Evolutionary conservation across 2,329 filamentous ascomycete genomes (phyloP).

Genomic region (Hymenotorrendiella dingleyae): DNA sequence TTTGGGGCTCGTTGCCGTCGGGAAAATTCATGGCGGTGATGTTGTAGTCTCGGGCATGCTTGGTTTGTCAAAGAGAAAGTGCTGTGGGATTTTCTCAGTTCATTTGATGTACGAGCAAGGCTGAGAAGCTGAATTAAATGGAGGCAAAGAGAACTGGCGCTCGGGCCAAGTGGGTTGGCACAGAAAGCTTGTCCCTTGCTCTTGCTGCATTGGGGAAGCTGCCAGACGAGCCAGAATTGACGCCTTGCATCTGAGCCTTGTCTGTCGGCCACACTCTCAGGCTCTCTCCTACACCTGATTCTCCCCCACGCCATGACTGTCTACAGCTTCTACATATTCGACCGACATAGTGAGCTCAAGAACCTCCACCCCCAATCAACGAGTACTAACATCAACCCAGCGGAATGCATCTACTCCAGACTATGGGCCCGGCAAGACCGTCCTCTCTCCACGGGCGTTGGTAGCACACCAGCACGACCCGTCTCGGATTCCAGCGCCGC

Average conservation of each 20-base stretch:
- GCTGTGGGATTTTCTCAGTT: too few species aligned
- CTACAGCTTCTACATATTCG: conserved; percentile 98
- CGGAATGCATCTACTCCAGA: conserved; percentile 94
- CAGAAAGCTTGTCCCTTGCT: conserved; percentile 21
- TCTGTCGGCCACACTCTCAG: neutral
- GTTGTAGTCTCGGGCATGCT: conserved; percentile 9
- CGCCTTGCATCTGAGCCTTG: neutral
- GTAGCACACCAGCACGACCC: conserved; percentile 42
- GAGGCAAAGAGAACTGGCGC: too few species aligned
- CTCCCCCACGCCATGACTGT: conserved; percentile 69
- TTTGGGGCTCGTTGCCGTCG: conserved; percentile 15
- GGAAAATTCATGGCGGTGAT: conserved; percentile 16
- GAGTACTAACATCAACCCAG: conserved; percentile 40
- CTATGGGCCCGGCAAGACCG: conserved; percentile 54
- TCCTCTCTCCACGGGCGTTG: conserved; percentile 31
- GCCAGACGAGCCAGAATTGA: too few species aligned
- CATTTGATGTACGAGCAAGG: too few species aligned
- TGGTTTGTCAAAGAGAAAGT: too few species aligned
- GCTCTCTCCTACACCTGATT: neutral
- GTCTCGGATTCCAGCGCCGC: conserved; percentile 41
- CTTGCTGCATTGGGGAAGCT: too few species aligned
- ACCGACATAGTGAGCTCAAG: conserved; percentile 75
- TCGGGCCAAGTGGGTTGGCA: too few species aligned
- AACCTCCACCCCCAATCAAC: neutral
- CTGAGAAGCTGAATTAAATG: too few species aligned